These are phyloP conservation scores for Draba incana DNA, from an alignment of 345 rosid species.

Conservation along the genomic window DNA sequence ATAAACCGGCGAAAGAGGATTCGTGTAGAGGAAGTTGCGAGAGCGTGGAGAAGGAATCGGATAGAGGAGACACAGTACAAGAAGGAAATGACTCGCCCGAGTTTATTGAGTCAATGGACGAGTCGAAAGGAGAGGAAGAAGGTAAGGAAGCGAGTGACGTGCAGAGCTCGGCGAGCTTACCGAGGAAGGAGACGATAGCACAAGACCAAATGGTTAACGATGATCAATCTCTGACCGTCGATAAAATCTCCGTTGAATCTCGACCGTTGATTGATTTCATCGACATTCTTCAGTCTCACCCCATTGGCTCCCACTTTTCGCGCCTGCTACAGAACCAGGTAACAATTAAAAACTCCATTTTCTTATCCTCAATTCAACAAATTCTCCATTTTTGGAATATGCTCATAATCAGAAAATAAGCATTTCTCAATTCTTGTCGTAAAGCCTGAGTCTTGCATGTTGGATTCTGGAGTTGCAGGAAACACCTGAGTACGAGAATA, in stretches of 20 bases:
- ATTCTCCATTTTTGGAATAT: no score
- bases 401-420: no score
- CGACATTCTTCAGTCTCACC: conserved; percentile 51
- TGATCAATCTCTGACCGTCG: conserved; percentile 46
- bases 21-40: conserved; percentile 54
- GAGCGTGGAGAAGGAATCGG: conserved; percentile 49
- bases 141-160: conserved; percentile 54
- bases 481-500: conserved; percentile 44
- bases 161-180: conserved; percentile 67
- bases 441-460: not conserved
- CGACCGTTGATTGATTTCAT: conserved; percentile 57
- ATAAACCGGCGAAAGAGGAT: conserved; percentile 39
- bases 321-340: conserved; percentile 73
- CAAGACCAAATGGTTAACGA: conserved; percentile 51
- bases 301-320: conserved; percentile 58
- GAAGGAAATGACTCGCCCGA: conserved; percentile 42
- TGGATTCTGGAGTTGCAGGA: conserved; percentile 50
- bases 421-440: not conserved
- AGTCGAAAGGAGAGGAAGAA: conserved; percentile 42
- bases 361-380: not conserved
- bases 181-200: conserved; percentile 42
- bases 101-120: conserved; percentile 44
- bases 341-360: not conserved
- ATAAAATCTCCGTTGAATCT: conserved; percentile 42
- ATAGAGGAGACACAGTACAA: conserved; percentile 22